phyloP scores from a whole-genome alignment of 192 early-diverging fungal species.

The Diversispora eburnea region DNA sequence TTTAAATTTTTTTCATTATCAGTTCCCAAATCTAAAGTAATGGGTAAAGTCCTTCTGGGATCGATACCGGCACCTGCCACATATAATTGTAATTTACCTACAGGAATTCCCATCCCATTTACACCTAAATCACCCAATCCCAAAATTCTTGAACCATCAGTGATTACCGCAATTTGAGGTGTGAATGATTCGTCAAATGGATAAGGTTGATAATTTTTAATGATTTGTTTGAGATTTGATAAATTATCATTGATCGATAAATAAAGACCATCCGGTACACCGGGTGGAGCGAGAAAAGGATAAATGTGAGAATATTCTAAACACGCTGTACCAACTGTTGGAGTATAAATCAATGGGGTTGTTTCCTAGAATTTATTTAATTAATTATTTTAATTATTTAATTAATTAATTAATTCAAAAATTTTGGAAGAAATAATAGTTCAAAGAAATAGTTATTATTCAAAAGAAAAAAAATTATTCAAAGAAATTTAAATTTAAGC shows the following conservation, averaged over 20 bases:
- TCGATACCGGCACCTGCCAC: slow-evolving; percentile 82
- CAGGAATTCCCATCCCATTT: slow-evolving; percentile 93
- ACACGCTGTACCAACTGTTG: slow-evolving; percentile 82
- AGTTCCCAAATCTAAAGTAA: slow-evolving; percentile 89
- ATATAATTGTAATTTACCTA: slow-evolving; percentile 93
- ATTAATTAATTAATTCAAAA: neutral
- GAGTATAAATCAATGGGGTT: slow-evolving; percentile 78
- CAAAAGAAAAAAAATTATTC: too few species aligned
- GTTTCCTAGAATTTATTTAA: slow-evolving; percentile 54
- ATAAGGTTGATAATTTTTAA: slow-evolving; percentile 72
- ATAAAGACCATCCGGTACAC: slow-evolving; percentile 80
- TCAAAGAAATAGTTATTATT: neutral
- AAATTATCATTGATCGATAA: slow-evolving; percentile 67
- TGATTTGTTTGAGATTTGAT: slow-evolving; percentile 70
- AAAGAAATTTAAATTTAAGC: neutral
- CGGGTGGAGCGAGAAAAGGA: slow-evolving; percentile 75
- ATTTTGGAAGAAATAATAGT: neutral
- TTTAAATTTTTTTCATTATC: slow-evolving; percentile 77
- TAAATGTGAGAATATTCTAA: slow-evolving; percentile 86
- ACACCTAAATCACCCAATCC: slow-evolving; percentile 94
- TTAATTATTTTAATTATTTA: neutral
- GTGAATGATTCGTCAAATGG: slow-evolving; percentile 49
- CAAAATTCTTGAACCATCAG: slow-evolving; percentile 91
- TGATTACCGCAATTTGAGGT: slow-evolving; percentile 89
- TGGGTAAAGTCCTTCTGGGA: slow-evolving; percentile 82